A percentile compares a stretch with the other conserved stretches of the same genome.
Conservation (phyloP, 2,329 filamentous ascomycete genomes). For the Cercospora nicotianae region DNA sequence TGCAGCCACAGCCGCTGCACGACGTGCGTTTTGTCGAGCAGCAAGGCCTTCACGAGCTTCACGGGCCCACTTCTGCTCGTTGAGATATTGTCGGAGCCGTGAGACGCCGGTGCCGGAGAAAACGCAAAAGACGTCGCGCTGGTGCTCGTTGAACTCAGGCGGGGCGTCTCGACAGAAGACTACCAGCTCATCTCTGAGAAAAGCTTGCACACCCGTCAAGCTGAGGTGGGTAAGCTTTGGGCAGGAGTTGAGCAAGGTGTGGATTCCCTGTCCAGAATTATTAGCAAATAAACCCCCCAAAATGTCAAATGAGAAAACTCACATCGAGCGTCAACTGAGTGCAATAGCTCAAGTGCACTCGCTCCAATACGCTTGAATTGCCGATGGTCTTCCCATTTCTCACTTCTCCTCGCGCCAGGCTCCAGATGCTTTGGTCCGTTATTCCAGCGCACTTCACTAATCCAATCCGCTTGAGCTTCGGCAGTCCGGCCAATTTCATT, state of each 20-base stretch:
- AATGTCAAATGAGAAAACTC: constrained; percentile 40
- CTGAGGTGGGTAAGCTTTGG: constrained; percentile 90
- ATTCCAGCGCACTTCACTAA: constrained; percentile 91
- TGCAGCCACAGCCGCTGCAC: constrained; percentile 22
- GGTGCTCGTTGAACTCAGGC: constrained; percentile 90
- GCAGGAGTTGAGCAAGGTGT: constrained; percentile 84
- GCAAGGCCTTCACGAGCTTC: constrained; percentile 16
- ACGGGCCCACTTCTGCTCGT: constrained; percentile 43
- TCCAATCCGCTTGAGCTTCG: constrained; percentile 91
- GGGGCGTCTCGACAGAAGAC: constrained; percentile 85
- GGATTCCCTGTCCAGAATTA: constrained; percentile 67
- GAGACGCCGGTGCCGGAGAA: constrained; percentile 86
- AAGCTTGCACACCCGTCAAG: constrained; percentile 89
- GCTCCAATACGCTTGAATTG: constrained; percentile 72
- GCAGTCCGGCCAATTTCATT: constrained; percentile 76
- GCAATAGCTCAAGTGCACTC: constrained; percentile 96
- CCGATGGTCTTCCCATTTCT: constrained; percentile 46
- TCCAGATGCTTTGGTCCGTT: constrained; percentile 84
- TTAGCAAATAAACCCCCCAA: constrained; percentile 34
- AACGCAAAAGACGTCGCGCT: constrained; percentile 94
- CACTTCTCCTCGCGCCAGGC: constrained; percentile 59
- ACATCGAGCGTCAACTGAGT: constrained; percentile 78
- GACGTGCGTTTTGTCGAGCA: constrained; percentile 20
- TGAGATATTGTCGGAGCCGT: constrained; percentile 75
- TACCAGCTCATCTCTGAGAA: constrained; percentile 80